Evolutionary conservation across 306 rosid species (phyloP).

Genomic region (Dalbergia cochinchinensis): DNA sequence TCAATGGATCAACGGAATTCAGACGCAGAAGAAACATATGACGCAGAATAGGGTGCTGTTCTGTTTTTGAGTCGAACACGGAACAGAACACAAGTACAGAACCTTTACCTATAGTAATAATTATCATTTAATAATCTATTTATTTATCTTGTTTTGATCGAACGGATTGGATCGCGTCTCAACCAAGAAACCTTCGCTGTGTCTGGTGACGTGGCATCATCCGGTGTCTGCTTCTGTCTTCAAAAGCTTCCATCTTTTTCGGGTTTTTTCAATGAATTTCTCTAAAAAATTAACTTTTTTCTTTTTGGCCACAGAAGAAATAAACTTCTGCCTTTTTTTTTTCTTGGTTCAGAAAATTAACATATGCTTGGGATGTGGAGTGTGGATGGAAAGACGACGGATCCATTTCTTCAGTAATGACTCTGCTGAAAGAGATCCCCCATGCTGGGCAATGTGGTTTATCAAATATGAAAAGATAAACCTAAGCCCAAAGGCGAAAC

Average conservation of each 20-base stretch:
- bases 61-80: slow-evolving; percentile 33
- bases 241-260: too few relatives aligned
- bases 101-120: not conserved
- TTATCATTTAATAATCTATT: not conserved
- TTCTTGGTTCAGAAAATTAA: too few relatives aligned
- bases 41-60: not conserved
- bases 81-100: not conserved
- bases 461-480: not conserved
- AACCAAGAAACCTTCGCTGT: slow-evolving; percentile 18
- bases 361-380: too few relatives aligned
- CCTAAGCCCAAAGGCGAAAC: not conserved
- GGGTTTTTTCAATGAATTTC: not conserved
- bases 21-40: not conserved
- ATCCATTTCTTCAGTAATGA: too few relatives aligned
- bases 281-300: too few relatives aligned
- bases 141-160: not conserved
- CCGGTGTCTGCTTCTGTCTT: too few relatives aligned
- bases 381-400: too few relatives aligned
- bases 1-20: not conserved
- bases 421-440: too few relatives aligned
- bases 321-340: too few relatives aligned
- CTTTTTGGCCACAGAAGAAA: too few relatives aligned
- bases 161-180: slow-evolving; percentile 34
- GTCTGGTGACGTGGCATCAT: not conserved
- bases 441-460: too few relatives aligned